Conservation (phyloP, 108 stramenopile species). For the Fragilariopsis cylindrus region DNA sequence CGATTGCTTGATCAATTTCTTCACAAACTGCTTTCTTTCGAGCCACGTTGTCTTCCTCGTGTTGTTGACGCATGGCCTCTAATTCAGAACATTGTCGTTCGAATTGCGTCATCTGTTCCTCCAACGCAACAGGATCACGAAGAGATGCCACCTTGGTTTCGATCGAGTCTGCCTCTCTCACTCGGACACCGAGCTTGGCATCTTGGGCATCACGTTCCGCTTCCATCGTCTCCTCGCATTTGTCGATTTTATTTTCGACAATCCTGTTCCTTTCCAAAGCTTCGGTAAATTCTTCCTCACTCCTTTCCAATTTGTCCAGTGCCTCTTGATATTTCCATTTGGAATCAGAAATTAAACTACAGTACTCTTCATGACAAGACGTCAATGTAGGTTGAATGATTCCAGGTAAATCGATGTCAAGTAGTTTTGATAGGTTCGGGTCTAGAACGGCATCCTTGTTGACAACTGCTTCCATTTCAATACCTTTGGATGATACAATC, state of each 20-base stretch:
- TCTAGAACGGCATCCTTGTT: slow-evolving; percentile 40
- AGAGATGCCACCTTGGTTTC: slow-evolving; percentile 67
- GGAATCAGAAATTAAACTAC: slow-evolving; percentile 24
- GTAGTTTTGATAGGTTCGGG: slow-evolving; percentile 36
- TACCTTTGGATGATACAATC: slow-evolving; percentile 43
- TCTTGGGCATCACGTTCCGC: slow-evolving; percentile 55
- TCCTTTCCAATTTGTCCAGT: slow-evolving; percentile 54
- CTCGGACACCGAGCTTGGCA: slow-evolving; percentile 56
- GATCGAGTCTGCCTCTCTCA: slow-evolving; percentile 60
- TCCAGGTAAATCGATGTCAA: slow-evolving; percentile 52
- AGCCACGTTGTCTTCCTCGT: slow-evolving; percentile 53
- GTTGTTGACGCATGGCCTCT: slow-evolving; percentile 43
- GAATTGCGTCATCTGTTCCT: slow-evolving; percentile 61
- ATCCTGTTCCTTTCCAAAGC: slow-evolving; percentile 49
- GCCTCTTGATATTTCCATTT: slow-evolving; percentile 49
- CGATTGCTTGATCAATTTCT: slow-evolving; percentile 62
- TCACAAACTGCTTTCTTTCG: slow-evolving; percentile 53
- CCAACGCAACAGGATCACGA: slow-evolving; percentile 73
- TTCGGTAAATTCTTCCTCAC: slow-evolving; percentile 47
- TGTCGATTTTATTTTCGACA: slow-evolving; percentile 49
- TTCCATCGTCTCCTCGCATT: slow-evolving; percentile 48
- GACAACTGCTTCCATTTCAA: slow-evolving; percentile 43
- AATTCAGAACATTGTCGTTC: slow-evolving; percentile 62
- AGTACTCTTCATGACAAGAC: slow-evolving; percentile 35
- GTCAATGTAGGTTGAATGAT: slow-evolving; percentile 41